A percentile compares a stretch with the other conserved stretches of the same genome.
These are phyloP conservation scores for Cladosporium sp. DNA, from an alignment of 2,329 filamentous ascomycete genomes.

Conservation along the genomic window DNA sequence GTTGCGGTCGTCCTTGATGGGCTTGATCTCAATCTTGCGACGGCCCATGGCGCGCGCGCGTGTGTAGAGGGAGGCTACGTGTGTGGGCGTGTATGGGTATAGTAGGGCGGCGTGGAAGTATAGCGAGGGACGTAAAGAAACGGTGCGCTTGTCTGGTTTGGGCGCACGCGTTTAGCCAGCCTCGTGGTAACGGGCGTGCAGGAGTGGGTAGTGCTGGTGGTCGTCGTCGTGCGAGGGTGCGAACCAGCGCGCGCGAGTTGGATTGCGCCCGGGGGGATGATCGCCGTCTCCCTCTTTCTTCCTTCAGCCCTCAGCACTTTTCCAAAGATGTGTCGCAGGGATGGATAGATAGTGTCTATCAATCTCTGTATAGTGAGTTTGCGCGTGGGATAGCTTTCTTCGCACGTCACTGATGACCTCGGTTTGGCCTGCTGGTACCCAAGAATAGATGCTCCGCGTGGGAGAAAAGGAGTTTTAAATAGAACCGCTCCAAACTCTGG, in stretches of 20 bases:
- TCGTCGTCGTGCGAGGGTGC: background rate
- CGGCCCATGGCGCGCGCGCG: slow-evolving; percentile 69
- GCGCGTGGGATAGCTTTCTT: slow-evolving; percentile 2
- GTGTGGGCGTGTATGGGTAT: background rate
- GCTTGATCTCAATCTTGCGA: slow-evolving; percentile 99
- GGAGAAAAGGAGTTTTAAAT: slow-evolving; percentile 8
- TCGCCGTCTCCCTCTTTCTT: background rate
- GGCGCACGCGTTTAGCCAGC: slow-evolving; percentile 4
- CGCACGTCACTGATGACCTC: slow-evolving; percentile 5
- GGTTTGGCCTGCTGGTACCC: background rate
- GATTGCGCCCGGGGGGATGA: background rate
- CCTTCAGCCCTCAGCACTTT: background rate
- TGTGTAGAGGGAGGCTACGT: background rate
- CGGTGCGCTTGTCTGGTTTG: slow-evolving; percentile 5
- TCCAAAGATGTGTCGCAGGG: too few relatives aligned
- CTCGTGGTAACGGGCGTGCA: slow-evolving; percentile 12
- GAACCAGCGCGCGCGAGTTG: background rate
- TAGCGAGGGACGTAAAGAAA: background rate
- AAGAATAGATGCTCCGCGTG: background rate
- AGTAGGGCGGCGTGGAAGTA: background rate
- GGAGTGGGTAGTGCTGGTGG: background rate
- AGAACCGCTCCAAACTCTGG: background rate
- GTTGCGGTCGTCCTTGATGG: slow-evolving; percentile 67
- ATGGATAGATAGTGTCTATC: background rate
- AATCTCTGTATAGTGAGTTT: background rate